Evolutionary conservation across 1,284 basidiomycete genomes (phyloP).

Genomic region (Austroboletus novae-zelandiae): DNA sequence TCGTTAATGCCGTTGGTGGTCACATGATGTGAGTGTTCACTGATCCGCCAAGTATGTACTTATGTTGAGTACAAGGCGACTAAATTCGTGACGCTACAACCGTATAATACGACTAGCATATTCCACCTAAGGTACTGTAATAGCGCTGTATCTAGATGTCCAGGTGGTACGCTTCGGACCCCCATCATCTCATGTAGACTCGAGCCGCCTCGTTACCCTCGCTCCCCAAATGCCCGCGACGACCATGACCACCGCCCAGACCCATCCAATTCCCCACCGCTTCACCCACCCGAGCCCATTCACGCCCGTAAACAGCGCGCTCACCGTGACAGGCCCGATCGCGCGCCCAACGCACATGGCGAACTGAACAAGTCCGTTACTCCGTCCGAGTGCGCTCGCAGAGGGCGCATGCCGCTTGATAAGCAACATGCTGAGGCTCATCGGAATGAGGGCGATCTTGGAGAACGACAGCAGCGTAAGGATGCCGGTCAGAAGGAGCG

Average conservation of each 20-base stretch:
- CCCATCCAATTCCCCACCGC: conserved; percentile 10
- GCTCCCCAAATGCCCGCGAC: conserved; percentile 11
- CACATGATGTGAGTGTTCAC: too few relatives aligned
- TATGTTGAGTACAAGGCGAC: too few relatives aligned
- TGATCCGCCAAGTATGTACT: too few relatives aligned
- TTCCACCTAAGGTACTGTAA: too few relatives aligned
- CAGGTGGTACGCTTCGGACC: too few relatives aligned
- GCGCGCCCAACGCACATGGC: conserved; percentile 22
- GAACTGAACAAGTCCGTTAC: conserved; percentile 24
- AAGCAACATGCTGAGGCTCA: conserved; percentile 21
- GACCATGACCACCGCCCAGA: conserved; percentile 21
- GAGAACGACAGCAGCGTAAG: conserved; percentile 16
- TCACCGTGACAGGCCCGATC: conserved; percentile 17
- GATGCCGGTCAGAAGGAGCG: conserved; percentile 15
- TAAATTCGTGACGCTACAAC: too few relatives aligned
- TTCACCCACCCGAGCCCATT: conserved; percentile 21
- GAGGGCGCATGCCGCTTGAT: conserved; percentile 18
- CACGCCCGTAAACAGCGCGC: conserved; percentile 19
- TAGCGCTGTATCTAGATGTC: too few relatives aligned
- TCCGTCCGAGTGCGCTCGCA: conserved; percentile 10
- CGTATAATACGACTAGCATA: too few relatives aligned
- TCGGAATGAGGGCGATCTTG: conserved; percentile 17
- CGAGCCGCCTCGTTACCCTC: conserved; percentile 14
- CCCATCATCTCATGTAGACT: background rate
- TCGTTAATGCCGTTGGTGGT: too few relatives aligned